These are phyloP conservation scores for Thielaviopsis ethacetica DNA, from an alignment of 2,329 filamentous ascomycete genomes.

Conservation along the genomic window DNA sequence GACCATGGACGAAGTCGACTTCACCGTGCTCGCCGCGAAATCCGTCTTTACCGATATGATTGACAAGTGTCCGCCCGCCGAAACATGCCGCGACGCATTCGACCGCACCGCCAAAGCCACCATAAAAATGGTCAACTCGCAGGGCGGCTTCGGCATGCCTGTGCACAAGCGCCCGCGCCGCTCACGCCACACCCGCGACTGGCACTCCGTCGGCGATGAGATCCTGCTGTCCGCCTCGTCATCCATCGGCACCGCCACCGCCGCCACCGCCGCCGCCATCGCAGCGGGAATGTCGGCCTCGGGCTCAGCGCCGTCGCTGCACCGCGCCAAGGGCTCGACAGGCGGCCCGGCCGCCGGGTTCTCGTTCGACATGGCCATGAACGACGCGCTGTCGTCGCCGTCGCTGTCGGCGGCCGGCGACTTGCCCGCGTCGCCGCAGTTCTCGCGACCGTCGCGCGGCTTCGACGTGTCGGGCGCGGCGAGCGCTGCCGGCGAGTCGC, in stretches of 20 bases:
- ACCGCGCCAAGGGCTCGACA: background rate
- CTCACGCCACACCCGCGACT: constrained; percentile 16
- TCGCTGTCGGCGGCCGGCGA: constrained; percentile 23
- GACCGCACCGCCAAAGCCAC: constrained; percentile 91
- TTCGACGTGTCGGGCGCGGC: background rate
- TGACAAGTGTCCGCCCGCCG: constrained; percentile 85
- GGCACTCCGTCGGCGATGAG: constrained; percentile 17
- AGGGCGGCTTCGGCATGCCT: constrained; percentile 54
- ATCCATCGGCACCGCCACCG: constrained; percentile 5
- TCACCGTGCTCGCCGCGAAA: constrained; percentile 82
- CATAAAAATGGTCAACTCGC: constrained; percentile 83
- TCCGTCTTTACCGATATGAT: constrained; percentile 85
- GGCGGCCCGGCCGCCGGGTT: constrained; percentile 1
- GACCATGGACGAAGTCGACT: constrained; percentile 93
- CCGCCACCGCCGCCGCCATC: too few species aligned
- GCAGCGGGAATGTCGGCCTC: background rate
- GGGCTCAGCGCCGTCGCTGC: constrained; percentile 11
- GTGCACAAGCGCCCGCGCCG: constrained; percentile 17
- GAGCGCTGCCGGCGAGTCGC: background rate
- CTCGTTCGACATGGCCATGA: constrained; percentile 22
- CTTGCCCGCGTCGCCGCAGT: constrained; percentile 23
- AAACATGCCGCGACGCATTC: constrained; percentile 88
- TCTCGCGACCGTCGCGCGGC: constrained; percentile 16
- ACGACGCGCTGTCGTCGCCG: constrained; percentile 26
- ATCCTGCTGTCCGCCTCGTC: constrained; percentile 14